A percentile compares a stretch with the other conserved stretches of the same genome.
Conservation (phyloP, 352 stramenopile species). For the Elongisporangium anandrum region DNA sequence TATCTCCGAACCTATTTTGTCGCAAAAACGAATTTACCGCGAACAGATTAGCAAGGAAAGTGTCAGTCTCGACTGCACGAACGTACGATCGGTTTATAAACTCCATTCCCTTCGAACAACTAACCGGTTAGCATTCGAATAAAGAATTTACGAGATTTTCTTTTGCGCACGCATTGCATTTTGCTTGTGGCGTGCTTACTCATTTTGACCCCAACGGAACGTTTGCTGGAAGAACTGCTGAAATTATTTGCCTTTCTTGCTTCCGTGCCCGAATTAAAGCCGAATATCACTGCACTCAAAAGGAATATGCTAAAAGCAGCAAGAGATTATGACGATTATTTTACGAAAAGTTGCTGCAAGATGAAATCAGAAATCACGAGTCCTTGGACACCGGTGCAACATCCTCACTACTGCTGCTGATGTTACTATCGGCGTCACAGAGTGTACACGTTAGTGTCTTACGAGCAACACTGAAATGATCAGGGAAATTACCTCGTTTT, state of each 20-base stretch:
- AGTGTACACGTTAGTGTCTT: not conserved
- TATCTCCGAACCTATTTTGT: not conserved
- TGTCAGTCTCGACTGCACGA: not conserved
- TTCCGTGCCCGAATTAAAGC: not conserved
- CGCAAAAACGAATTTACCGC: not conserved
- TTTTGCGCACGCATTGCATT: not conserved
- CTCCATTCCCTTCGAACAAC: not conserved
- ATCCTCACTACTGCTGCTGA: not conserved
- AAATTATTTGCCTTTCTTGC: not conserved
- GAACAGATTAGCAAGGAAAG: not conserved
- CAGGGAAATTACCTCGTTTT: constrained; percentile 10
- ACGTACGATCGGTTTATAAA: not conserved
- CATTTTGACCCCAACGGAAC: not conserved
- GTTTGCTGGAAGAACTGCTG: not conserved
- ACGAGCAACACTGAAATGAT: constrained; percentile 3
- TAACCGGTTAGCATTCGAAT: not conserved
- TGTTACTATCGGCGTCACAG: not conserved
- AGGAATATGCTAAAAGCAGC: not conserved
- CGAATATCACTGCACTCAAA: not conserved
- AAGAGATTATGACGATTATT: not conserved
- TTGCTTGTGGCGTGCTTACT: not conserved
- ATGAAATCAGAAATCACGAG: not conserved
- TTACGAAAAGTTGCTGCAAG: not conserved
- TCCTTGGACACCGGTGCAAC: not conserved
- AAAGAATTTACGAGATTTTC: not conserved